phyloP scores from a whole-genome alignment of 2,329 filamentous ascomycete genomes.

The Xylaria sp. region DNA sequence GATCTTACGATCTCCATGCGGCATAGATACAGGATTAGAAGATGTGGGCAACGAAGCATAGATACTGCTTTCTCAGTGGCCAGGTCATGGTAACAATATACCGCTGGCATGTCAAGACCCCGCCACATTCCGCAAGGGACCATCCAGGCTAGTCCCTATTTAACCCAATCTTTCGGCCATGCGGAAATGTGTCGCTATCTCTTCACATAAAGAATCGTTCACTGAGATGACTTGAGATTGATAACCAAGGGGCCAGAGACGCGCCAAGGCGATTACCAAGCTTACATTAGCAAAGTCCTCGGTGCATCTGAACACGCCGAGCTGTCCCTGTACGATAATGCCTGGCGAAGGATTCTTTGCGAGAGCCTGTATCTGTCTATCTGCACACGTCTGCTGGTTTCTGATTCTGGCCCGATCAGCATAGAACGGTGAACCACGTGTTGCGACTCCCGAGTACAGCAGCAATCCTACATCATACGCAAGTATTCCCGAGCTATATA shows the following conservation, averaged over 20 bases:
- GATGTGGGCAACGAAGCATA: neutral
- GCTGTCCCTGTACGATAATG: neutral
- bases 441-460: neutral
- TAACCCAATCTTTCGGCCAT: neutral
- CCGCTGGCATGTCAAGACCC: neutral
- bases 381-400: neutral
- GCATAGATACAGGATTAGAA: neutral
- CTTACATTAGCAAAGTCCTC: neutral
- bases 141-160: neutral
- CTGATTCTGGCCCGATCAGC: neutral
- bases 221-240: neutral
- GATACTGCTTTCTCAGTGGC: neutral
- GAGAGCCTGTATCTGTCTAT: neutral
- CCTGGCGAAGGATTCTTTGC: neutral
- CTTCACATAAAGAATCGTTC: neutral
- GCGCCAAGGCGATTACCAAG: neutral
- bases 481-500: no score
- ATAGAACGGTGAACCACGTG: neutral
- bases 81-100: neutral
- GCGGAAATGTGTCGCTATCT: neutral
- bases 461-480: neutral
- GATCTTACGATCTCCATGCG: constrained; percentile 3
- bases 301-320: no score
- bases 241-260: neutral
- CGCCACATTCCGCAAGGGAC: neutral